Percentiles rank a stretch among this genome's conserved stretches.
phyloP scores from a whole-genome alignment of 805 yeast species.

The Barnettozyma sucrosica region DNA sequence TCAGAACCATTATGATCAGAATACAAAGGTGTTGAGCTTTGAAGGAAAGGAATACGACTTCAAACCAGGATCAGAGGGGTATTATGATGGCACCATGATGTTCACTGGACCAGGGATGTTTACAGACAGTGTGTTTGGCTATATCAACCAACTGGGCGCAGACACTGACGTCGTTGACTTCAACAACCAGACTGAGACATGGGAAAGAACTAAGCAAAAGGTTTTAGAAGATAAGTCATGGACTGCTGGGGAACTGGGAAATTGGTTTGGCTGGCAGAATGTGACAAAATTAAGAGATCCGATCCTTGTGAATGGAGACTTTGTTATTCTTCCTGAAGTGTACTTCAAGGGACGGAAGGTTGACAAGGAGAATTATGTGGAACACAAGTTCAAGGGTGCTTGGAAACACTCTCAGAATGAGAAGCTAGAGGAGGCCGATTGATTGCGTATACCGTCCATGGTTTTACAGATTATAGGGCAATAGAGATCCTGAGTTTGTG shows the following conservation, averaged over 20 bases:
- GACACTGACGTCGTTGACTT: slow-evolving; percentile 6
- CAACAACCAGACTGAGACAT: slow-evolving; percentile 11
- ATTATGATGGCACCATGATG: slow-evolving; percentile 55
- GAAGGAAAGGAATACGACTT: slow-evolving; percentile 26
- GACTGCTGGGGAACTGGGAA: slow-evolving; percentile 6
- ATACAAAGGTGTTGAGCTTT: slow-evolving; percentile 23
- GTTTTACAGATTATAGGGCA: too few species aligned
- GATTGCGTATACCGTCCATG: background rate
- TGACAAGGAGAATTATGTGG: slow-evolving; percentile 3
- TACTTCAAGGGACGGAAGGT: slow-evolving; percentile 16
- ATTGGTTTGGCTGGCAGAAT: slow-evolving; percentile 21
- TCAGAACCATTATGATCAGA: slow-evolving; percentile 30
- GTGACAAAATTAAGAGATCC: slow-evolving; percentile 16
- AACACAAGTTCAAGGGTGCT: background rate
- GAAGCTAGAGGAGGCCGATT: background rate
- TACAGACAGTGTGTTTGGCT: slow-evolving; percentile 34
- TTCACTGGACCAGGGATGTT: slow-evolving; percentile 52
- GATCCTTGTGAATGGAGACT: slow-evolving; percentile 13
- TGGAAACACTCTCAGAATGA: background rate
- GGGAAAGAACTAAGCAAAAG: slow-evolving; percentile 5
- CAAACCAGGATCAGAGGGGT: slow-evolving; percentile 44
- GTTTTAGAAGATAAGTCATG: slow-evolving; percentile 8
- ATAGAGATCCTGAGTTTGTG: too few species aligned
- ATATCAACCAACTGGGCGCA: slow-evolving; percentile 9
- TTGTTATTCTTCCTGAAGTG: slow-evolving; percentile 16